Base-by-base conservation (phyloP, 441 rosid genomes). In the Erodium moschatum region DNA sequence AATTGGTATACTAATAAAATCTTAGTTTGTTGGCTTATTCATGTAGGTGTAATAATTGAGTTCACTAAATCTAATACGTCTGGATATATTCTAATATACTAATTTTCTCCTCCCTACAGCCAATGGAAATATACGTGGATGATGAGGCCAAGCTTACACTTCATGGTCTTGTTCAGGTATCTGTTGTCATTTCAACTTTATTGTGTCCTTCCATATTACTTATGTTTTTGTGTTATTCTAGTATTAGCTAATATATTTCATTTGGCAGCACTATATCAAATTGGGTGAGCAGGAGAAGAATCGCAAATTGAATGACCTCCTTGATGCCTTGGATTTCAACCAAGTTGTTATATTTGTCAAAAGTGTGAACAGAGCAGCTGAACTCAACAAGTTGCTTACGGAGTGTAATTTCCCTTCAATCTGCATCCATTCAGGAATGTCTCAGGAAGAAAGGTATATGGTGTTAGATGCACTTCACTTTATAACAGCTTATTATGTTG, bases 71-170 rank as follows among this genome's bases (percentile, higher is more conserved):
- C 18, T 52, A 20, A 52, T n/a, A 3, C 4, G 1, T 52, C 13
- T 52, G 18, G 3, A 15, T 52, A 52, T 6, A 15, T 52, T 16
- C 60, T 52, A 18, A 52, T 16, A 52, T 52, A 5, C 2, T 2
- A 5, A 80, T 88, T 84, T 87, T 70, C 84, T 87, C 83, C 60
- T n/a, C n/a, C 83, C 86, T 89, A 79, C 93, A 89, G 96, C 96
- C 96, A 0, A 94, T 91, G 98, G 97, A 94, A 87, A 91, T 94
- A 75, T 94, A 94, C 79, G 98, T 94, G n/a, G 97, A 90, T 16
- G 92, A 94, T 21, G 98, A 94, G 78, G 97, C 98, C 75, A 94
- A 94, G 81, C 79, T 94, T 87, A 94, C 98, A 69, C 97, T 94
- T 63, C 97, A 94, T 70, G 98, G 98, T 62, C 97, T 94, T 79